Evolutionary conservation across 495 filamentous ascomycete species (phyloP).

Genomic region (Friedmanniomyces endolithicus): DNA sequence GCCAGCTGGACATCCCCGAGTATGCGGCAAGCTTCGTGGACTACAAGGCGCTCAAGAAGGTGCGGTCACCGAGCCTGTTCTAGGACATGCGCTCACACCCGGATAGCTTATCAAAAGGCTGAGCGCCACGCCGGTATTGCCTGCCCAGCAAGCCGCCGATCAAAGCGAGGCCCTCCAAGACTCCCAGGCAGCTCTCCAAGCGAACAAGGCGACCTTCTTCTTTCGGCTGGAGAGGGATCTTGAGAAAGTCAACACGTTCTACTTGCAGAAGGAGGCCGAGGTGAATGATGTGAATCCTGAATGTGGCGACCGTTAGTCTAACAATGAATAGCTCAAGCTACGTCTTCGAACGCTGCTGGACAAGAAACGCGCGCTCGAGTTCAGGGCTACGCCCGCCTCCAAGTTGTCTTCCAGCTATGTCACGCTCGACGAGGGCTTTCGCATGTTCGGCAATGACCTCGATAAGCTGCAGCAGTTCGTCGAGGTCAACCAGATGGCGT

Average conservation of each 20-base stretch:
- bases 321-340: slow-evolving; percentile 59
- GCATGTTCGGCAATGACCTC: slow-evolving; percentile 88
- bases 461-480: slow-evolving; percentile 98
- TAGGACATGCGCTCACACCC: slow-evolving; percentile 1
- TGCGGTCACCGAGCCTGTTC: slow-evolving; percentile 25
- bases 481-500: slow-evolving; percentile 90
- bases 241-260: slow-evolving; percentile 97
- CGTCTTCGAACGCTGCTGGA: slow-evolving; percentile 83
- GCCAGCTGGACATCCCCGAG: slow-evolving; percentile 95
- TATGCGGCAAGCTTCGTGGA: slow-evolving; percentile 99
- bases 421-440: slow-evolving; percentile 87
- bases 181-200: slow-evolving; percentile 82
- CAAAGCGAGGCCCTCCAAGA: slow-evolving; percentile 43
- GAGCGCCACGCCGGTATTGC: slow-evolving; percentile 75
- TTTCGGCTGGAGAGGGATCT: slow-evolving; percentile 96
- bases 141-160: slow-evolving; percentile 53
- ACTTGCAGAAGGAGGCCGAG: slow-evolving; percentile 95
- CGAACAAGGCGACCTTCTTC: slow-evolving; percentile 97
- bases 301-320: background rate
- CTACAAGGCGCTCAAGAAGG: slow-evolving; percentile 98
- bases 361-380: slow-evolving; percentile 81
- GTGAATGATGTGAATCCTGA: slow-evolving; percentile 36
- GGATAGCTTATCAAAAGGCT: slow-evolving; percentile 92
- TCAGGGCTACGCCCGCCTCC: slow-evolving; percentile 53
- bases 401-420: slow-evolving; percentile 84